Conservation (phyloP, 352 stramenopile species). For the Globisporangium recalcitrans region DNA sequence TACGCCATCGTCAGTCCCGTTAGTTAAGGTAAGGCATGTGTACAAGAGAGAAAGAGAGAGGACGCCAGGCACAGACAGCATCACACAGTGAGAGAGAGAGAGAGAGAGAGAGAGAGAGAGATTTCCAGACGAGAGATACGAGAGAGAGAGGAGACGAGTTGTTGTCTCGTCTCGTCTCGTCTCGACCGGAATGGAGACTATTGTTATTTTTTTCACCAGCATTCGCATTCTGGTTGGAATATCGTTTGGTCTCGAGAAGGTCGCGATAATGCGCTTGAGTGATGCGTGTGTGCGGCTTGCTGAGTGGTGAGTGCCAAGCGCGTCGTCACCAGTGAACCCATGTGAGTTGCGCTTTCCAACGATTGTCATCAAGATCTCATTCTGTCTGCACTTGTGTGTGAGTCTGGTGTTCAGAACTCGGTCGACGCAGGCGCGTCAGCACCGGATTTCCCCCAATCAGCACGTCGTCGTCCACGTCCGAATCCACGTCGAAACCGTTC, state of each 20-base stretch:
- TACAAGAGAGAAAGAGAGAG: constrained; percentile 3
- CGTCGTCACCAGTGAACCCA: no score
- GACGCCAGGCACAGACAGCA: constrained; percentile 1
- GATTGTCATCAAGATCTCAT: no score
- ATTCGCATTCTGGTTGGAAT: not conserved
- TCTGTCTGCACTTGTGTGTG: no score
- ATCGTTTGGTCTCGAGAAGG: no score
- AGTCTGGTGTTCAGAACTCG: not conserved
- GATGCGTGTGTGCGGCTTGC: no score
- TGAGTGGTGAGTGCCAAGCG: no score
- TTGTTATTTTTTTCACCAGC: constrained; percentile 3
- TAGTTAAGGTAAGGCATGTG: constrained; percentile 27
- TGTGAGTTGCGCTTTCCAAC: no score
- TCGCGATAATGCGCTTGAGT: no score
- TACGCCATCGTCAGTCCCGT: constrained; percentile 54
- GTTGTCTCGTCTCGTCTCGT: not conserved
- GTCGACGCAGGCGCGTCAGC: constrained; percentile 2
- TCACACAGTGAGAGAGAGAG: not conserved
- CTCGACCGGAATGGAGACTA: constrained; percentile 6
- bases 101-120: constrained; percentile 2
- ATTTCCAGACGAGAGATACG: not conserved
- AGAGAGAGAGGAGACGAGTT: not conserved
- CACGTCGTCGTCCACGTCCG: constrained; percentile 7
- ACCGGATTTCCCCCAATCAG: not conserved
- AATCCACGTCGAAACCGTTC: constrained; percentile 1